A percentile compares a stretch with the other conserved stretches of the same genome.
Evolutionary conservation across 2,329 filamentous ascomycete genomes (phyloP).

Genomic region (Alternaria alternata): DNA sequence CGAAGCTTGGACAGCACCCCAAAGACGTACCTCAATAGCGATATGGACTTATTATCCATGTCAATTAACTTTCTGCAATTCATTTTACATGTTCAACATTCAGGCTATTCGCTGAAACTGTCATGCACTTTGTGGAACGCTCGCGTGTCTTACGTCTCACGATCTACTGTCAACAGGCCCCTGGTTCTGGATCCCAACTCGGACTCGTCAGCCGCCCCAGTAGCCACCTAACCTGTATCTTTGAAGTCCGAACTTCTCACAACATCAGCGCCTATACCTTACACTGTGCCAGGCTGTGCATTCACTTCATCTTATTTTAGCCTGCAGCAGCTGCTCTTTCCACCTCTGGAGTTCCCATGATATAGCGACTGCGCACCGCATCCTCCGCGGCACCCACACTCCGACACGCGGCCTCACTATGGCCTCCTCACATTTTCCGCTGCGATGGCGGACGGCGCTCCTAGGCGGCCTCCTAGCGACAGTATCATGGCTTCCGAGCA

Average conservation of each 20-base stretch:
- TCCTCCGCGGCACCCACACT: constrained; percentile 25
- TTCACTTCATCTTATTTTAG: neutral
- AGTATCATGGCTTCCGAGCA: constrained; percentile 43
- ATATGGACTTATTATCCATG: constrained; percentile 3
- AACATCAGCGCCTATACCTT: constrained; percentile 13
- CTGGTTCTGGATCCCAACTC: constrained; percentile 21
- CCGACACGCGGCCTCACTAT: constrained; percentile 28
- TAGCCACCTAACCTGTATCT: constrained; percentile 35
- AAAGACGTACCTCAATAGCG: constrained; percentile 17
- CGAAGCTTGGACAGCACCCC: constrained; percentile 21
- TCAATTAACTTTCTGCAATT: neutral
- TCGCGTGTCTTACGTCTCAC: constrained; percentile 10
- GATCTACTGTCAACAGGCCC: constrained; percentile 1
- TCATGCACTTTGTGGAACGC: constrained; percentile 10
- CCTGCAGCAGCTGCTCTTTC: neutral
- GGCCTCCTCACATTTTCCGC: constrained; percentile 36
- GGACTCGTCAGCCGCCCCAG: constrained; percentile 40
- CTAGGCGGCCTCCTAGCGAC: constrained; percentile 43
- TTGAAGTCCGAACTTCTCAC: constrained; percentile 22
- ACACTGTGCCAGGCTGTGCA: neutral
- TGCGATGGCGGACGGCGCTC: constrained; percentile 46
- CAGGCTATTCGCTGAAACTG: neutral
- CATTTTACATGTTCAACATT: neutral
- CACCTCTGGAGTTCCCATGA: constrained; percentile 36
- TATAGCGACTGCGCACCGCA: constrained; percentile 43